Evolutionary conservation across 2,329 filamentous ascomycete genomes (phyloP).

Genomic region (Basipetospora sp.): DNA sequence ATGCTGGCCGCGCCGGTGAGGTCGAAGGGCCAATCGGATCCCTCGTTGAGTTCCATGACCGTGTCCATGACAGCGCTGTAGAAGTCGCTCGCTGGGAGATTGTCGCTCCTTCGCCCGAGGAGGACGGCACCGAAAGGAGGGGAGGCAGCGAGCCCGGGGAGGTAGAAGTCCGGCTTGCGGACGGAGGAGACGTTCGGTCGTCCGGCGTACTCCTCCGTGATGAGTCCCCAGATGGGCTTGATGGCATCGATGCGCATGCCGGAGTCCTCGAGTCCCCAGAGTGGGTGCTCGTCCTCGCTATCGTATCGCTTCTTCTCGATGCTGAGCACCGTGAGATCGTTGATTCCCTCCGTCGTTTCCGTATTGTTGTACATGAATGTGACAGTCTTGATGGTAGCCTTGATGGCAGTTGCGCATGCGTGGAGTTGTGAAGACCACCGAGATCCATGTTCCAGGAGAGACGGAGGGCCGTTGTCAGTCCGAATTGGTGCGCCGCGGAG

Average conservation of each 20-base stretch:
- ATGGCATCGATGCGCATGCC: conserved; percentile 7
- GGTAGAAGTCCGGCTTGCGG: conserved; percentile 1
- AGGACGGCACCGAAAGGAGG: not conserved
- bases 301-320: conserved; percentile 23
- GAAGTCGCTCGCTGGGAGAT: conserved; percentile 21
- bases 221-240: conserved; percentile 12
- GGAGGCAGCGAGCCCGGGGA: not conserved
- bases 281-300: conserved; percentile 15
- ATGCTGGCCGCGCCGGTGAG: conserved; percentile 13
- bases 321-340: conserved; percentile 20
- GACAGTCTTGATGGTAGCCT: conserved; percentile 30
- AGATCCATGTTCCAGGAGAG: conserved; percentile 25
- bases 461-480: conserved; percentile 17
- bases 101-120: conserved; percentile 9
- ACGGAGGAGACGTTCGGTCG: conserved; percentile 7
- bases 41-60: conserved; percentile 10
- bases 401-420: conserved; percentile 25
- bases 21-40: conserved; percentile 7
- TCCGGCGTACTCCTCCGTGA: conserved; percentile 10
- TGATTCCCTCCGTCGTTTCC: conserved; percentile 11
- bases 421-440: conserved; percentile 29
- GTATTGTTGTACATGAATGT: conserved; percentile 28
- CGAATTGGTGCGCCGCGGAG: conserved; percentile 24
- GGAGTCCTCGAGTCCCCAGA: conserved; percentile 20
- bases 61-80: conserved; percentile 13